These are phyloP conservation scores for Paecilomyces fulvus DNA, from an alignment of 2,329 filamentous ascomycete species.

Conservation along the genomic window DNA sequence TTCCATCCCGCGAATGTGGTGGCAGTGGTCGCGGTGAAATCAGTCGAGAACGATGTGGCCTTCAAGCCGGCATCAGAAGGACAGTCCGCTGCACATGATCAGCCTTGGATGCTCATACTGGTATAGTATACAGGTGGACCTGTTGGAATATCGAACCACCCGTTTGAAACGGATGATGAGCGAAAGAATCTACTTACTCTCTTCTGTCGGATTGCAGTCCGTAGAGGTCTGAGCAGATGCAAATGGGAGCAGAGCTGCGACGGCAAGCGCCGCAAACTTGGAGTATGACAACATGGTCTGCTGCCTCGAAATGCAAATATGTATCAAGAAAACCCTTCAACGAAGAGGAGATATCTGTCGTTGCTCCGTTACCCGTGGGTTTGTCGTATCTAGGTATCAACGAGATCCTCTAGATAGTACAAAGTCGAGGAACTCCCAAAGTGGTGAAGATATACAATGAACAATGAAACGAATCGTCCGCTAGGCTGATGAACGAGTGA, in stretches of 20 bases:
- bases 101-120: conserved; percentile 2
- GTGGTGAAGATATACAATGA: not conserved
- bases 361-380: not conserved
- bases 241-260: conserved; percentile 23
- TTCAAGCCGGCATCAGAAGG: conserved; percentile 63
- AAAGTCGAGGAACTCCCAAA: not conserved
- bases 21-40: conserved; percentile 44
- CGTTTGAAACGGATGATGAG: not conserved
- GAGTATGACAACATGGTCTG: conserved; percentile 22
- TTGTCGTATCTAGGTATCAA: not conserved
- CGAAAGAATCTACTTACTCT: conserved; percentile 7
- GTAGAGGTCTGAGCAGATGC: conserved; percentile 62
- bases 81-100: conserved; percentile 45
- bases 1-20: conserved; percentile 52
- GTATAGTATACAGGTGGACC: not conserved
- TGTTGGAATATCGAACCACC: not conserved
- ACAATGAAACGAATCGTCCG: not conserved
- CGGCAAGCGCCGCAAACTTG: conserved; percentile 20
- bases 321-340: not conserved
- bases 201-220: conserved; percentile 58
- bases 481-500: not conserved
- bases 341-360: not conserved
- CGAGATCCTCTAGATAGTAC: not conserved
- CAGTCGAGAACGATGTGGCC: conserved; percentile 18
- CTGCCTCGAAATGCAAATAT: not conserved